Percentiles rank a stretch among this genome's conserved stretches.
phyloP scores from a whole-genome alignment of 371 early-diverging fungal species.

The Mucor velutinosus region DNA sequence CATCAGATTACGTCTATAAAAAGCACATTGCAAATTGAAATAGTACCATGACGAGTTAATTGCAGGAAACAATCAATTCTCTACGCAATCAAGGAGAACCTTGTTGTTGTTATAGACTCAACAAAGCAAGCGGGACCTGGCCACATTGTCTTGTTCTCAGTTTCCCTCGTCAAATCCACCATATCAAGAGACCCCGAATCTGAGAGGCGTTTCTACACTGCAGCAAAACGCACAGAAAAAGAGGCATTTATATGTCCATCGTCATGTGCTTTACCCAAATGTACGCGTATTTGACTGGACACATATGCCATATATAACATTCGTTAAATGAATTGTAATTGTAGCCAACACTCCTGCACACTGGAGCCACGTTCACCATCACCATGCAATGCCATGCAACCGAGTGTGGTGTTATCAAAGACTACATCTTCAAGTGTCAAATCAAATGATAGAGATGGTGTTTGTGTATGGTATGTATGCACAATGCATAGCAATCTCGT shows the following conservation, averaged over 20 bases:
- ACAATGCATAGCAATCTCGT: not conserved
- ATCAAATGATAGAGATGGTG: not conserved
- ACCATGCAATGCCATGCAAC: not conserved
- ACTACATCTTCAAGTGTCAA: not conserved
- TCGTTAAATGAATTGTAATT: not conserved
- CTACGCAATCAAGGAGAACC: not conserved
- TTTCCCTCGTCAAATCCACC: not conserved
- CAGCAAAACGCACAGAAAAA: not conserved
- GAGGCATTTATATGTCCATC: not conserved
- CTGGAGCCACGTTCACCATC: not conserved
- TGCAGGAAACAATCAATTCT: not conserved
- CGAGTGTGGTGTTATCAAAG: not conserved
- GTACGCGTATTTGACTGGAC: not conserved
- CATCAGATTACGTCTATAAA: slow-evolving; percentile 2
- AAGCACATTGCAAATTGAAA: not conserved
- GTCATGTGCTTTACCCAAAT: not conserved
- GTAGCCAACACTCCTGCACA: not conserved
- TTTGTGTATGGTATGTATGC: not conserved
- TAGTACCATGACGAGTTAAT: not conserved
- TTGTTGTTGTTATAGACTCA: not conserved
- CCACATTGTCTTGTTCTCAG: too few species aligned
- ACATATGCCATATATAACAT: not conserved
- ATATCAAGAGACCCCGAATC: not conserved
- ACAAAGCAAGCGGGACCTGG: not conserved
- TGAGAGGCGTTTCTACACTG: not conserved